phyloP scores from a whole-genome alignment of 805 yeast genomes.

The Scheffersomyces spartinae region DNA sequence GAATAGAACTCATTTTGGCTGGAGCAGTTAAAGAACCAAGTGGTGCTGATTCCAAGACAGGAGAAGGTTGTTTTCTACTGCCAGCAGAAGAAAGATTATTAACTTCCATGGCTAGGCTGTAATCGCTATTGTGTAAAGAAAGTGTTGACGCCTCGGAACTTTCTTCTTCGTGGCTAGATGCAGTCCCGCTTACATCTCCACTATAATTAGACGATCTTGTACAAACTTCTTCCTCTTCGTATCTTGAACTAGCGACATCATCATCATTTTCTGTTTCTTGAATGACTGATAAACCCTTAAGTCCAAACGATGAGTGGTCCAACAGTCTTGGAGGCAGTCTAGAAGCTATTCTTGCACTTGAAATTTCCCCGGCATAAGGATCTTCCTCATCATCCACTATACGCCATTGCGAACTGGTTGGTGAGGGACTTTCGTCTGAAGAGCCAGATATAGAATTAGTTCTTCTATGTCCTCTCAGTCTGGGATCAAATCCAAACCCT shows the following conservation, averaged over 20 bases:
- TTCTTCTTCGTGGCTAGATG: constrained; percentile 9
- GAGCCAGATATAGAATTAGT: neutral
- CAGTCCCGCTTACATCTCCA: constrained; percentile 9
- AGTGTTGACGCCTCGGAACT: constrained; percentile 21
- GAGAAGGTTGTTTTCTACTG: too few species aligned
- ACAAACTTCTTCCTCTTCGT: constrained; percentile 15
- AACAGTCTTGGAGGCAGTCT: too few species aligned
- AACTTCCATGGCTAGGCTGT: too few species aligned
- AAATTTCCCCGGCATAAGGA: neutral
- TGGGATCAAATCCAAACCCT: constrained; percentile 14
- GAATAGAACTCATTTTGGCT: too few species aligned
- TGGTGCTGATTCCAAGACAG: too few species aligned
- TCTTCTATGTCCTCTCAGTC: constrained; percentile 3
- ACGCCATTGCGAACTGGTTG: neutral
- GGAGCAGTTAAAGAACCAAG: too few species aligned
- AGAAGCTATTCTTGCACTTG: neutral
- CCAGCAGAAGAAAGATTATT: too few species aligned
- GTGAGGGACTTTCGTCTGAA: constrained; percentile 1
- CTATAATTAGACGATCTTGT: constrained; percentile 7
- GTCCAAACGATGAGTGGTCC: too few species aligned
- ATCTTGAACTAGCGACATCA: constrained; percentile 18
- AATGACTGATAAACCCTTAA: constrained; percentile 27
- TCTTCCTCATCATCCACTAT: constrained; percentile 2
- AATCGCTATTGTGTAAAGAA: constrained; percentile 28
- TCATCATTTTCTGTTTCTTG: constrained; percentile 21